These are phyloP conservation scores for Acmispon strigosus DNA, from an alignment of 306 rosid genomes.

Conservation along the genomic window DNA sequence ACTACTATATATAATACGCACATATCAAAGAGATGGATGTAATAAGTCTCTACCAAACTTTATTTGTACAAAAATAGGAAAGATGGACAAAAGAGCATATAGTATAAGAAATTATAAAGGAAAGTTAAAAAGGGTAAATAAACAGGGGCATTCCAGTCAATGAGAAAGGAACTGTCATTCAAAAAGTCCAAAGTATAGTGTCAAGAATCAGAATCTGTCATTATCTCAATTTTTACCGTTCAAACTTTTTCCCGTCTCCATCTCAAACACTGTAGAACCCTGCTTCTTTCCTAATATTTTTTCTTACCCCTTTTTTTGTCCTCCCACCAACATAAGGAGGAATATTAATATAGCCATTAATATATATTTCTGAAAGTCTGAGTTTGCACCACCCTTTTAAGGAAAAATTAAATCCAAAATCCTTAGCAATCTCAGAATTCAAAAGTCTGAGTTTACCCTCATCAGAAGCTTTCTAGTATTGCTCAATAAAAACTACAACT, in stretches of 20 bases:
- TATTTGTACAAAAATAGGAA: too few species aligned
- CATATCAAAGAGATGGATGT: too few species aligned
- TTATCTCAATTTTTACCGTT: slow-evolving; percentile 40
- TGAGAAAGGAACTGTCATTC: slow-evolving; percentile 60
- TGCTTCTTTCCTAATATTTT: slow-evolving; percentile 22
- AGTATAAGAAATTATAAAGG: background rate
- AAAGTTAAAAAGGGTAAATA: background rate
- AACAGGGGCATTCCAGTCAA: slow-evolving; percentile 47
- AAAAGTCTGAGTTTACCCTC: slow-evolving; percentile 14
- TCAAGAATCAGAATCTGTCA: slow-evolving; percentile 53
- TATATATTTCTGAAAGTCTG: slow-evolving; percentile 11
- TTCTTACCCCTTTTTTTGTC: background rate
- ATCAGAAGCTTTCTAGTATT: slow-evolving; percentile 27
- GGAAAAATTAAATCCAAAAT: slow-evolving; percentile 30
- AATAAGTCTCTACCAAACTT: too few species aligned
- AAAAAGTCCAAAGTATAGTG: slow-evolving; percentile 36
- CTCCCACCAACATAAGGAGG: slow-evolving; percentile 11
- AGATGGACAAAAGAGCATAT: too few species aligned
- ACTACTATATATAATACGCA: too few species aligned
- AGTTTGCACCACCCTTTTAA: slow-evolving; percentile 47
- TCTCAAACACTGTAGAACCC: slow-evolving; percentile 32
- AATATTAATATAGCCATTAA: slow-evolving; percentile 29
- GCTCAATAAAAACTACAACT: slow-evolving; percentile 33
- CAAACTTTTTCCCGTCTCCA: slow-evolving; percentile 49
- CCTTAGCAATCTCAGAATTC: slow-evolving; percentile 32